Evolutionary conservation across 495 filamentous ascomycete genomes (phyloP).

Genomic region (Aspergillus saccharolyticus): DNA sequence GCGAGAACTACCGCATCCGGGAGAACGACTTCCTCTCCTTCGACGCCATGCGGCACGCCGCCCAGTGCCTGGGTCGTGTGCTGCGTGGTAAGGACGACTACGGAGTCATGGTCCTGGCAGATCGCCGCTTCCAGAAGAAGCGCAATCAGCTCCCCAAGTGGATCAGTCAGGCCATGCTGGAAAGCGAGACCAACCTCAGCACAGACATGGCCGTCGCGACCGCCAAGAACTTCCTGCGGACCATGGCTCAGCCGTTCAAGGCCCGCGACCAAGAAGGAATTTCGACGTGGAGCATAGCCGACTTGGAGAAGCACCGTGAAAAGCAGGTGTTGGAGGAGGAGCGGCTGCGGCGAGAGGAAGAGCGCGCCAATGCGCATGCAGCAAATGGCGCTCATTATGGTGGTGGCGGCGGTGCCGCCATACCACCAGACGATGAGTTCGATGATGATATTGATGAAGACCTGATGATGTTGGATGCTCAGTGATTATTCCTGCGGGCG

Average conservation of each 20-base stretch:
- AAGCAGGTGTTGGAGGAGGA: constrained; percentile 73
- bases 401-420: constrained; percentile 11
- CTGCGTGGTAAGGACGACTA: constrained; percentile 97
- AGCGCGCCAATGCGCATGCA: constrained; percentile 17
- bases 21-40: constrained; percentile 99
- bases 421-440: constrained; percentile 42
- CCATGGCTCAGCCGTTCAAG: constrained; percentile 87
- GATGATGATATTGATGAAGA: constrained; percentile 60
- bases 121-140: constrained; percentile 87
- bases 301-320: constrained; percentile 61
- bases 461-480: constrained; percentile 58
- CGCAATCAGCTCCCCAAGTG: constrained; percentile 88
- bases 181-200: constrained; percentile 79
- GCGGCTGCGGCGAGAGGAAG: constrained; percentile 34
- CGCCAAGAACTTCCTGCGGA: constrained; percentile 82
- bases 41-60: constrained; percentile 97
- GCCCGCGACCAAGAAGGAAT: constrained; percentile 81
- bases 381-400: constrained; percentile 23
- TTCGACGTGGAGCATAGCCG: constrained; percentile 79
- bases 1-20: constrained; percentile 93
- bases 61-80: constrained; percentile 94
- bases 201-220: constrained; percentile 91
- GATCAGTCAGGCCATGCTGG: constrained; percentile 85
- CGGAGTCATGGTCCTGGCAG: constrained; percentile 96
- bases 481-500: constrained; percentile 20